Conservation (phyloP, 176 grass and related monocot species). For the Secale cereale region DNA sequence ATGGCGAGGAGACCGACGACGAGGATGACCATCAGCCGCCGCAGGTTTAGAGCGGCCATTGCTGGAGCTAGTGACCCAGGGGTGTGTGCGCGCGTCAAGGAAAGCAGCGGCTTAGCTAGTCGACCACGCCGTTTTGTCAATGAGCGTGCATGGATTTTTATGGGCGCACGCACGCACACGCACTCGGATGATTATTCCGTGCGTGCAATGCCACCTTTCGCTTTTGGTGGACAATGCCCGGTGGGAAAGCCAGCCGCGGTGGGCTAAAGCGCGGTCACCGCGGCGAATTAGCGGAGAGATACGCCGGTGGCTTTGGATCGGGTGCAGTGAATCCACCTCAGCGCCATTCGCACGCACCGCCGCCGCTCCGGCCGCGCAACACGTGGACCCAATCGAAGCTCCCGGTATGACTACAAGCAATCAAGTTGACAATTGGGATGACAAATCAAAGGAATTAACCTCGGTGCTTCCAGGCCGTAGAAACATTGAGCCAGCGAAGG, state of each 20-base stretch:
- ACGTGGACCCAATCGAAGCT: background rate
- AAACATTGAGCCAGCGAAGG: background rate
- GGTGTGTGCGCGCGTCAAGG: background rate
- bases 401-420: background rate
- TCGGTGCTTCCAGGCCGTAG: background rate
- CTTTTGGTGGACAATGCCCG: background rate
- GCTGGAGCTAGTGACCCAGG: too few species aligned
- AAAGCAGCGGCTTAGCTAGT: background rate
- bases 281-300: background rate
- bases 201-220: constrained; percentile 4
- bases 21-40: background rate
- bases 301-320: background rate
- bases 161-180: background rate
- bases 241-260: background rate
- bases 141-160: constrained; percentile 22
- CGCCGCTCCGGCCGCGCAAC: background rate
- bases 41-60: background rate
- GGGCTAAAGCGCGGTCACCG: background rate
- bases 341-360: constrained; percentile 20
- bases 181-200: background rate
- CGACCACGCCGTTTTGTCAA: background rate
- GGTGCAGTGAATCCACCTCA: constrained; percentile 17
- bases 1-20: too few species aligned
- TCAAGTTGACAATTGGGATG: background rate
- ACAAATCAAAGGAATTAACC: background rate